Percentiles rank a stretch among this genome's conserved stretches.
Evolutionary conservation across 2,329 filamentous ascomycete genomes (phyloP).

Genomic region (Xylaria sp.): DNA sequence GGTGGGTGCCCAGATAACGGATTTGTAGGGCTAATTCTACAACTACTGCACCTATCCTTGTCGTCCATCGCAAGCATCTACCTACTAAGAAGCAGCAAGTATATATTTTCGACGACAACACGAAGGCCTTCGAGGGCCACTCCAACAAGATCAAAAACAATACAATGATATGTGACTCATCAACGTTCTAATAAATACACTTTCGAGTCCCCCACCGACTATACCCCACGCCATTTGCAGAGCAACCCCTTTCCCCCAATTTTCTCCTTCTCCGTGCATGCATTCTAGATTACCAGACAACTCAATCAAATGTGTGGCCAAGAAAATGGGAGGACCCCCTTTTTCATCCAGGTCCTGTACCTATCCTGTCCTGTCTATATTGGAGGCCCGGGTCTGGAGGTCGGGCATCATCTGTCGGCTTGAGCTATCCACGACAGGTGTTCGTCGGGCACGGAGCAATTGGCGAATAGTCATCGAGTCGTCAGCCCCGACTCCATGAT

Average conservation of each 20-base stretch:
- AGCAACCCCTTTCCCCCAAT: not conserved
- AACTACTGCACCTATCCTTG: not conserved
- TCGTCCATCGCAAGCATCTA: not conserved
- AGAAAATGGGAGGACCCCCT: conserved; percentile 17
- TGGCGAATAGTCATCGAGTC: conserved; percentile 25
- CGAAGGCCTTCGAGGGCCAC: not conserved
- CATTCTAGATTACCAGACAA: not conserved
- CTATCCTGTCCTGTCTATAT: not conserved
- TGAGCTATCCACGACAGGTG: conserved; percentile 16
- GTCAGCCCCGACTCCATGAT: conserved; percentile 6
- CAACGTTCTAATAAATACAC: not conserved
- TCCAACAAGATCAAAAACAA: not conserved
- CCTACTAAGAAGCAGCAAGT: too few species aligned
- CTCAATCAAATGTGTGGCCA: conserved; percentile 19
- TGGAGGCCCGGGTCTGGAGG: conserved; percentile 21
- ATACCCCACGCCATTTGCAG: not conserved
- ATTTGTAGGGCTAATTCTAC: not conserved
- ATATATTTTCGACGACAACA: too few species aligned
- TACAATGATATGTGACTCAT: not conserved
- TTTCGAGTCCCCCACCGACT: not conserved
- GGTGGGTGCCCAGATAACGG: too few species aligned
- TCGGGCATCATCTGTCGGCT: conserved; percentile 33
- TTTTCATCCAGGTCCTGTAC: not conserved
- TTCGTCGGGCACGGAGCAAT: conserved; percentile 31
- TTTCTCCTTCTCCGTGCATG: conserved; percentile 1